Percentiles rank a stretch among this genome's conserved stretches.
Evolutionary conservation across 345 rosid species (phyloP).

Genomic region (Clausena lansium): DNA sequence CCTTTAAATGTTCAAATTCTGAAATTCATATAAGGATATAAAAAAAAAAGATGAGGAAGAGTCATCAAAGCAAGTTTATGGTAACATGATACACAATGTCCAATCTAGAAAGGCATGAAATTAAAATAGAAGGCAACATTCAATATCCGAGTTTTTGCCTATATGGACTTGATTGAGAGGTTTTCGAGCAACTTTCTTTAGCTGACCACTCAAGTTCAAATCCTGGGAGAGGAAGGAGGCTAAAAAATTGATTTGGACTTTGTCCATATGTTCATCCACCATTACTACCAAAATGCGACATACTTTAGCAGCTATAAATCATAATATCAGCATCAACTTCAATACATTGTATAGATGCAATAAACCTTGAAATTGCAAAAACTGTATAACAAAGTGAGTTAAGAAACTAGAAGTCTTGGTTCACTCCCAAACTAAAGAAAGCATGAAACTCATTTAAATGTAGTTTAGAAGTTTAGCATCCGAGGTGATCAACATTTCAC

Average conservation of each 20-base stretch:
- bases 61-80: not conserved
- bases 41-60: not conserved
- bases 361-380: not conserved
- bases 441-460: not conserved
- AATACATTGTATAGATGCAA: not conserved
- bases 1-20: not conserved
- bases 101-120: not conserved
- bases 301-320: not conserved
- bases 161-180: too few relatives aligned
- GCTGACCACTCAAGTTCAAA: too few relatives aligned
- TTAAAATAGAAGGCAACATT: not conserved
- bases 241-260: too few relatives aligned
- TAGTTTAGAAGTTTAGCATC: not conserved
- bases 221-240: too few relatives aligned
- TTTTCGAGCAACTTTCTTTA: too few relatives aligned
- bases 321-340: not conserved
- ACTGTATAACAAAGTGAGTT: not conserved
- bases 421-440: not conserved
- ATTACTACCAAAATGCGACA: not conserved
- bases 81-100: not conserved
- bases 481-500: not conserved
- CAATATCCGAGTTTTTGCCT: not conserved
- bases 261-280: not conserved
- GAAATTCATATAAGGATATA: not conserved
- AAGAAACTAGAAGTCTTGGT: not conserved